Conservation (phyloP, 164 flowering plant species). For the Brasenia schreberi region DNA sequence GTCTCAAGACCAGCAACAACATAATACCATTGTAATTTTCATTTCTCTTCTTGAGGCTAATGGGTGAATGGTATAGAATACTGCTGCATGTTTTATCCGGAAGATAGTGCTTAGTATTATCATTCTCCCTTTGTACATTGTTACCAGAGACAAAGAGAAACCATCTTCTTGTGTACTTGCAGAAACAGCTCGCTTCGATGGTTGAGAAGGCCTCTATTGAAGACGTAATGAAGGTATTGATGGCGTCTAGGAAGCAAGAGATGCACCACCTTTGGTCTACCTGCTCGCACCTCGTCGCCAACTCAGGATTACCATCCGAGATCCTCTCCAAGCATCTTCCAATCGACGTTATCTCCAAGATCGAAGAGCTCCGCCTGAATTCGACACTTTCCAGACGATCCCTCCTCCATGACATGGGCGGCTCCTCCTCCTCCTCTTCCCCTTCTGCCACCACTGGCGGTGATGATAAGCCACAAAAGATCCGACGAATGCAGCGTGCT, state of each 20-base stretch:
- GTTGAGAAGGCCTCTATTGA: conserved; percentile 99
- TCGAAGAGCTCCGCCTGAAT: conserved; percentile 84
- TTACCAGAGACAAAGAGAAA: not conserved
- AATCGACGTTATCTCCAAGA: conserved; percentile 70
- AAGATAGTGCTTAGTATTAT: not conserved
- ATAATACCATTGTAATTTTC: no score
- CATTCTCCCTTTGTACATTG: not conserved
- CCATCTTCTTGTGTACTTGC: not conserved
- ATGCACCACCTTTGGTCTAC: conserved; percentile 99
- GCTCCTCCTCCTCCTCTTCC: not conserved
- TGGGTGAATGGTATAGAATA: no score
- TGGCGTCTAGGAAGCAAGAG: conserved; percentile 93
- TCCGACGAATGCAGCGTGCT: conserved; percentile 86
- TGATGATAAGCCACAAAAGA: conserved; percentile 31
- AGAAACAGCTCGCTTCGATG: conserved; percentile 79
- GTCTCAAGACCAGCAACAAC: no score
- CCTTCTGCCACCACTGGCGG: not conserved
- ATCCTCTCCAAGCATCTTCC: conserved; percentile 92
- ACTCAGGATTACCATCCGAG: conserved; percentile 94
- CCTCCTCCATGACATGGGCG: conserved; percentile 48
- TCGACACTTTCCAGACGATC: conserved; percentile 14
- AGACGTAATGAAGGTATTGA: conserved; percentile 92
- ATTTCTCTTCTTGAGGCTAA: no score
- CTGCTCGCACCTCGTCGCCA: conserved; percentile 88
- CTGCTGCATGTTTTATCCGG: not conserved